Evolutionary conservation across 148 eudicot genomes (phyloP).

Genomic region (Rhododendron mucronatum): DNA sequence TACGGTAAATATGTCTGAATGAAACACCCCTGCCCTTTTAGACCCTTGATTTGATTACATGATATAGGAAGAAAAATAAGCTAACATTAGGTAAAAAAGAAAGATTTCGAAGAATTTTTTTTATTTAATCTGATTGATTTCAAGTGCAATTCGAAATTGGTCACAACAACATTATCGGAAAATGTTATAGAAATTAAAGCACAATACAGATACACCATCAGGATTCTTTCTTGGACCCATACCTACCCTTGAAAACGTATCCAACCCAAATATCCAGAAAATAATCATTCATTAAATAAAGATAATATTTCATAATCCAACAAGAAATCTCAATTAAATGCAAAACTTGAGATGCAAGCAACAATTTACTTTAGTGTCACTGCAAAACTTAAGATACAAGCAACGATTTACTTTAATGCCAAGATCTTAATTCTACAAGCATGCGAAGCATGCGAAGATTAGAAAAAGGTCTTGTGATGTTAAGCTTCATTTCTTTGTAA

Average conservation of each 20-base stretch:
- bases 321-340: background rate
- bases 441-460: background rate
- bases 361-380: background rate
- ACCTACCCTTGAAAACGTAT: background rate
- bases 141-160: background rate
- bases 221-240: background rate
- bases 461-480: background rate
- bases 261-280: background rate
- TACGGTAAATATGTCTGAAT: background rate
- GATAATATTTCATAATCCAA: background rate
- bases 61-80: background rate
- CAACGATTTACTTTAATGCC: background rate
- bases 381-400: background rate
- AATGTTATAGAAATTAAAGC: background rate
- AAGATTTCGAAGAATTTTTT: no score
- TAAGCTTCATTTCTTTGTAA: background rate
- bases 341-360: background rate
- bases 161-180: background rate
- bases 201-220: background rate
- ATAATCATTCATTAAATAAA: background rate
- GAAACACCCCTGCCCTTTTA: background rate
- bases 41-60: background rate
- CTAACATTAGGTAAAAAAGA: no score
- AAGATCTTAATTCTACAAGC: background rate
- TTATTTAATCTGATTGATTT: background rate